These are phyloP conservation scores for Ceratobasidium papillatum DNA, from an alignment of 1,284 basidiomycete species.

Conservation along the genomic window DNA sequence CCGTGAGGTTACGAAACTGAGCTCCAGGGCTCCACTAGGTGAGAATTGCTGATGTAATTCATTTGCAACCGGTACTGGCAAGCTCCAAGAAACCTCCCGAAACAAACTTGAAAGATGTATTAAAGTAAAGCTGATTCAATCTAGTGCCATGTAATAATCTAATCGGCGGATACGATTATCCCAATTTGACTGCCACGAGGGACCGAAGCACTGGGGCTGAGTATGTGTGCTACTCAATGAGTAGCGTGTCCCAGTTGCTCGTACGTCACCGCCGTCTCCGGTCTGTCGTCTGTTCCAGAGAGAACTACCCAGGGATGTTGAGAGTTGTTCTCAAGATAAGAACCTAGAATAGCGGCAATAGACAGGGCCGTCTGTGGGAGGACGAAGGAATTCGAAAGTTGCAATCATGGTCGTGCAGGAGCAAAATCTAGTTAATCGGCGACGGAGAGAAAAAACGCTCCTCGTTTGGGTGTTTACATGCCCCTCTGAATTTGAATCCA, in stretches of 20 bases:
- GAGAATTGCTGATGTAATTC: too few relatives aligned
- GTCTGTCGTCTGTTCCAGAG: neutral
- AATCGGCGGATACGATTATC: neutral
- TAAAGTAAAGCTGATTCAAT: too few relatives aligned
- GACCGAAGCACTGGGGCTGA: neutral
- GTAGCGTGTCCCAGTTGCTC: constrained; percentile 11
- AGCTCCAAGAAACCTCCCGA: too few relatives aligned
- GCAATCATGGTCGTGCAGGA: neutral
- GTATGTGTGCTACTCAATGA: constrained; percentile 1
- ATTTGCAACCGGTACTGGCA: too few relatives aligned
- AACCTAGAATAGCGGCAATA: neutral
- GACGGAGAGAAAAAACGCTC: too few relatives aligned
- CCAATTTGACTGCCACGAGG: neutral
- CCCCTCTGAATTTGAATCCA: too few relatives aligned
- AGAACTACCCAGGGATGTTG: neutral
- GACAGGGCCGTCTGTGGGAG: neutral
- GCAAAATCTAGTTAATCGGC: too few relatives aligned
- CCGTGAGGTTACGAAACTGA: too few relatives aligned
- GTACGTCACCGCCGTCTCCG: neutral
- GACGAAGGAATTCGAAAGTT: neutral
- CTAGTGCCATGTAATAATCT: neutral
- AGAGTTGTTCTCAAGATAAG: constrained; percentile 3
- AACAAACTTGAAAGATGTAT: too few relatives aligned
- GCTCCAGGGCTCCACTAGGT: too few relatives aligned
- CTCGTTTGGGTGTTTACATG: too few relatives aligned